Percentiles rank a stretch among this genome's conserved stretches.
These are phyloP conservation scores for Phoenix roebelenii DNA, from an alignment of 176 grass and related monocot species.

Conservation along the genomic window DNA sequence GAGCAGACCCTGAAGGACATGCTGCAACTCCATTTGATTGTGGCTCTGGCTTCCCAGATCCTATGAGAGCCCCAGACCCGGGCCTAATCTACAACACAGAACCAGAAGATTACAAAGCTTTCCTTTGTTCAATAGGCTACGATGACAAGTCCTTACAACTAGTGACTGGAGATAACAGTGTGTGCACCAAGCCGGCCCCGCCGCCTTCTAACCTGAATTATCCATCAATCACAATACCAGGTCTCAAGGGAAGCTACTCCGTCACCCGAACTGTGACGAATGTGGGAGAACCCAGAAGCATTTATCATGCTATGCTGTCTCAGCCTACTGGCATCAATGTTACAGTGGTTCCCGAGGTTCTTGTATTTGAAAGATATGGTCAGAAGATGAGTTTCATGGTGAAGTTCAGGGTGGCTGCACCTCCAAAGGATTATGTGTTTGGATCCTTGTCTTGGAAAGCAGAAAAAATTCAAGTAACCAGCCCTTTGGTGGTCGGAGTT, in stretches of 20 bases:
- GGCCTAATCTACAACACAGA: slow-evolving; percentile 13
- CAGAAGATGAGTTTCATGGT: slow-evolving; percentile 14
- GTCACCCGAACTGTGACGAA: slow-evolving; percentile 14
- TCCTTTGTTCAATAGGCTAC: slow-evolving; percentile 20
- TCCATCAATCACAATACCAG: slow-evolving; percentile 19
- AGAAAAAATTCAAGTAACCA: not conserved
- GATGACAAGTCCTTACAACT: slow-evolving; percentile 10
- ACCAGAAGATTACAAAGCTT: slow-evolving; percentile 12
- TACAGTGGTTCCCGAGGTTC: slow-evolving; percentile 9
- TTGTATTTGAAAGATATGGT: slow-evolving; percentile 10
- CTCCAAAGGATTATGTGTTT: slow-evolving; percentile 13
- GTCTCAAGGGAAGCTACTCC: slow-evolving; percentile 6
- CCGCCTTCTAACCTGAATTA: slow-evolving; percentile 13
- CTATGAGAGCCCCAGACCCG: not conserved
- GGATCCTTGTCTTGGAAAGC: slow-evolving; percentile 10
- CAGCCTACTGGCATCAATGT: slow-evolving; percentile 8
- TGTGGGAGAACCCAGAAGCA: not conserved
- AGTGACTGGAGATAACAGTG: slow-evolving; percentile 13
- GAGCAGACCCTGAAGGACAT: slow-evolving; percentile 7
- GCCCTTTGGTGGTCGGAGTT: slow-evolving; percentile 8
- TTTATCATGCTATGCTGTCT: slow-evolving; percentile 12
- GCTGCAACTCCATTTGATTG: slow-evolving; percentile 15
- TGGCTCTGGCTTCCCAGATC: slow-evolving; percentile 10
- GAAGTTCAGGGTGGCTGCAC: not conserved
- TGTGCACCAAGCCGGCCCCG: not conserved